Evolutionary conservation across 768 basidiomycete species (phyloP).

Genomic region (Mycena amicta): DNA sequence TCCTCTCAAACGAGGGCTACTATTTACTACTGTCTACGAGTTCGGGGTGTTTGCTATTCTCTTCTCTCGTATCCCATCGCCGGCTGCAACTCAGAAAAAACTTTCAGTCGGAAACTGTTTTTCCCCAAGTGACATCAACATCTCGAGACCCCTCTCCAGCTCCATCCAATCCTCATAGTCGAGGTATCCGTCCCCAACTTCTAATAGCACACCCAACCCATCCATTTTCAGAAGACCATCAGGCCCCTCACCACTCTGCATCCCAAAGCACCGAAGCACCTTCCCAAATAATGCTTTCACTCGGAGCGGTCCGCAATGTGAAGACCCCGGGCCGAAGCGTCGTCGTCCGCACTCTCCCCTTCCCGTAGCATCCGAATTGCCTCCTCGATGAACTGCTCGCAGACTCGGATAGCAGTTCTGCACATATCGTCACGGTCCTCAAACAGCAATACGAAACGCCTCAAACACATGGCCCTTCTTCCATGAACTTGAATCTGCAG

Average conservation of each 20-base stretch:
- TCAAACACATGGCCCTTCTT: conserved; percentile 17
- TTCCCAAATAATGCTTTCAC: no score
- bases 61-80: no score
- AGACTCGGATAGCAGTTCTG: neutral
- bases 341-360: neutral
- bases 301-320: no score
- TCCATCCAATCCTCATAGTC: neutral
- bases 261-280: no score
- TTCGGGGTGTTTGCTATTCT: no score
- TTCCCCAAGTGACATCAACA: neutral
- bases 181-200: neutral
- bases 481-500: no score
- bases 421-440: neutral
- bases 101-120: no score
- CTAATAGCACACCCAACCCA: neutral
- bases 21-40: no score
- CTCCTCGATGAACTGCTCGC: neutral
- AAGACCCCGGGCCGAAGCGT: neutral
- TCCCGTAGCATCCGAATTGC: neutral
- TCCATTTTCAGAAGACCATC: no score
- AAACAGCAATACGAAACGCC: conserved; percentile 10
- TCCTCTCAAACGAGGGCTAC: no score
- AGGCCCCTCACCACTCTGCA: no score
- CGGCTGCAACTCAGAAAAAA: no score
- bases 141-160: neutral